phyloP scores from a whole-genome alignment of 2,329 filamentous ascomycete genomes.

The Botrytis porri region DNA sequence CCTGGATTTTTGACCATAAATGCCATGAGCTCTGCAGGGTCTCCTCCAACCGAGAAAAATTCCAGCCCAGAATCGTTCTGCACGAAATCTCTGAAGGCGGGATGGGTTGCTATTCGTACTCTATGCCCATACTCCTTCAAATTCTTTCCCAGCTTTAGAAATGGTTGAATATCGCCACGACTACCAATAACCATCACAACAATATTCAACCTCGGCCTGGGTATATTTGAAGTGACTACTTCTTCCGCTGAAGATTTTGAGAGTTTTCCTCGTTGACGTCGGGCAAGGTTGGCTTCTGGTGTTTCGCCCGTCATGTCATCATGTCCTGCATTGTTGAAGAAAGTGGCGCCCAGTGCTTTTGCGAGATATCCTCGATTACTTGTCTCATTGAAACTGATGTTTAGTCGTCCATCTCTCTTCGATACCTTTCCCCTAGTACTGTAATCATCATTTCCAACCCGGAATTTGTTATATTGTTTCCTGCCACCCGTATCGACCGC shows the following conservation, averaged over 20 bases:
- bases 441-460: constrained; percentile 62
- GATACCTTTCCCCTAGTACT: constrained; percentile 62
- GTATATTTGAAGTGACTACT: constrained; percentile 20
- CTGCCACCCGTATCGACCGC: constrained; percentile 11
- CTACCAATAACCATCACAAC: constrained; percentile 83
- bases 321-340: constrained; percentile 52
- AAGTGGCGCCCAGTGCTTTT: constrained; percentile 65
- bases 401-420: constrained; percentile 66
- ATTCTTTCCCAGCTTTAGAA: constrained; percentile 70
- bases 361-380: constrained; percentile 68
- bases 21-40: constrained; percentile 78
- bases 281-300: neutral
- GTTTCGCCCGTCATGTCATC: constrained; percentile 19
- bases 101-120: constrained; percentile 76
- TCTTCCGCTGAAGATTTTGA: constrained; percentile 29
- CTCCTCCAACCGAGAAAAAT: constrained; percentile 77
- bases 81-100: constrained; percentile 72
- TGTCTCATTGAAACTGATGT: constrained; percentile 70
- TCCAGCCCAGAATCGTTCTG: constrained; percentile 70
- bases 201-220: constrained; percentile 56
- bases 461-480: constrained; percentile 51
- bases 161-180: constrained; percentile 77
- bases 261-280: constrained; percentile 32
- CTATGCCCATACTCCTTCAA: constrained; percentile 71
- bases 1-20: constrained; percentile 83